Conservation (phyloP, 208 protist genomes). For the Phytomonas sp. region DNA sequence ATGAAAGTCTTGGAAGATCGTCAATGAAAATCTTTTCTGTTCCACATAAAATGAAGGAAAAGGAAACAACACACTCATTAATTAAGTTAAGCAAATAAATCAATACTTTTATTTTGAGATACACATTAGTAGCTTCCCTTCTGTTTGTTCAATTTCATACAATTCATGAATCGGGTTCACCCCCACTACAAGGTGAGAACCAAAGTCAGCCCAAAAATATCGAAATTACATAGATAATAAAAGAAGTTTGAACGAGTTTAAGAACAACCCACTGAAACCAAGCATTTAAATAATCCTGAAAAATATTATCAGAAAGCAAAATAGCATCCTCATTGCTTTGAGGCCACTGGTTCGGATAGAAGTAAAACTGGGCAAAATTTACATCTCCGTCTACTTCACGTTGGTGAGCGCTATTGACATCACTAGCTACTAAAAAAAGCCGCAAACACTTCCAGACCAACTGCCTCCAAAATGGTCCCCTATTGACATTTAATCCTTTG, state of each 20-base stretch:
- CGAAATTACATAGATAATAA: neutral
- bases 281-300: neutral
- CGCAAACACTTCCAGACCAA: neutral
- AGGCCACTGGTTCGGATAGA: constrained; percentile 81
- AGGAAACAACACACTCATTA: neutral
- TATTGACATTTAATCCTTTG: neutral
- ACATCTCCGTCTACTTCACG: constrained; percentile 48
- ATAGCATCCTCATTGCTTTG: constrained; percentile 25
- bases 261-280: neutral
- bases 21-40: neutral
- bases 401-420: neutral
- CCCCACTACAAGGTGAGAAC: neutral
- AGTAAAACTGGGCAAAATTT: constrained; percentile 66
- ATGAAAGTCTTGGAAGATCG: constrained; percentile 2
- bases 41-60: neutral
- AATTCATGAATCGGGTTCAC: neutral
- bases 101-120: neutral
- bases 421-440: neutral
- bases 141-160: neutral
- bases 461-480: neutral
- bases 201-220: neutral
- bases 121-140: neutral
- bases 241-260: neutral
- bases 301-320: constrained; percentile 13
- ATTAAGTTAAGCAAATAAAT: neutral